Conservation (phyloP, 768 basidiomycete genomes). For the Mycena rosella region DNA sequence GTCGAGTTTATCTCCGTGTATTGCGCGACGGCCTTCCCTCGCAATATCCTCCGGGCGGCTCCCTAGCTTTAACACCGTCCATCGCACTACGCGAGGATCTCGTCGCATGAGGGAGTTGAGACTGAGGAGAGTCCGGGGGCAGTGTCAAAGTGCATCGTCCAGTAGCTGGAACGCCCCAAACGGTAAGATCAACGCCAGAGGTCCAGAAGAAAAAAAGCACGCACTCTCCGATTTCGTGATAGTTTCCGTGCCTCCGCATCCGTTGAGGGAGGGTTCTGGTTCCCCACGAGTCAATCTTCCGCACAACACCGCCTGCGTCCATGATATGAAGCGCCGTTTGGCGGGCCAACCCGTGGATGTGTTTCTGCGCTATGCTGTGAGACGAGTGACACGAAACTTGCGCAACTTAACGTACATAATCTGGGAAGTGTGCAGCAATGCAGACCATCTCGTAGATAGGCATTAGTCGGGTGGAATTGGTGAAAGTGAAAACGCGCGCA, state of each 20-base stretch:
- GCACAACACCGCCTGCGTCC: conserved; percentile 83
- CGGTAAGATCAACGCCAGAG: not conserved
- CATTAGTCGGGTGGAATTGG: no score
- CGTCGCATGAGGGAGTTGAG: conserved; percentile 78
- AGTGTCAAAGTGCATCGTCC: conserved; percentile 92
- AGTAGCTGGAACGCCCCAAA: conserved; percentile 72
- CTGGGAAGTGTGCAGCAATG: conserved; percentile 79
- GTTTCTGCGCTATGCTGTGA: conserved; percentile 62
- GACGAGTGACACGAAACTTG: not conserved
- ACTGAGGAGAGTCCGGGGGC: conserved; percentile 72
- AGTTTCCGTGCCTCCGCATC: conserved; percentile 74
- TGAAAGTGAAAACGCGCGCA: no score
- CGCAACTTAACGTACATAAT: conserved; percentile 67
- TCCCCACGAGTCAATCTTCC: conserved; percentile 83
- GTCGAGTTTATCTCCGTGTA: conserved; percentile 41
- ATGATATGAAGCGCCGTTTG: conserved; percentile 80
- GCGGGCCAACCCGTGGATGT: conserved; percentile 80
- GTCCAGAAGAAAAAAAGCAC: conserved; percentile 48
- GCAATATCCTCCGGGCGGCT: conserved; percentile 80
- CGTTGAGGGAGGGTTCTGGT: conserved; percentile 78
- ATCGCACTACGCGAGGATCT: conserved; percentile 87
- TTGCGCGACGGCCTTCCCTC: conserved; percentile 59
- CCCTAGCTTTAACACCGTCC: conserved; percentile 85
- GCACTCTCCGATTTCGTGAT: conserved; percentile 79
- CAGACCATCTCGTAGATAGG: conserved; percentile 92